A percentile compares a stretch with the other conserved stretches of the same genome.
phyloP scores from a whole-genome alignment of 176 grass and related monocot genomes.

The Bolboschoenus planiculmis region DNA sequence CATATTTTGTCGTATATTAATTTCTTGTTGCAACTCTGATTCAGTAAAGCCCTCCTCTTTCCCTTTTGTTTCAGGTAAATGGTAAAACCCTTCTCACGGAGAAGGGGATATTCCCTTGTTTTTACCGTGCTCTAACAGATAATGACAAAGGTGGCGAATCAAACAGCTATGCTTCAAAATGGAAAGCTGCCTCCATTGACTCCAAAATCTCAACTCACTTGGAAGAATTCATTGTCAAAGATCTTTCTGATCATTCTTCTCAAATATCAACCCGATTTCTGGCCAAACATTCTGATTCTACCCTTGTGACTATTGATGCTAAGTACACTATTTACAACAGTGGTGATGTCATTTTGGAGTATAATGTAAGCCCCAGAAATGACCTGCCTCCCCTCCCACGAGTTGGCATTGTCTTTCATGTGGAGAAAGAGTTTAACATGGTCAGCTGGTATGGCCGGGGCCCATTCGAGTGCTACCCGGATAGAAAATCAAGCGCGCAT shows the following conservation, averaged over 20 bases:
- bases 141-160: constrained; percentile 77
- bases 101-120: constrained; percentile 73
- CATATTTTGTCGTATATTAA: neutral
- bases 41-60: neutral
- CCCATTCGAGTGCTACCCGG: constrained; percentile 87
- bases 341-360: constrained; percentile 58
- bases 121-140: constrained; percentile 84
- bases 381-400: constrained; percentile 78
- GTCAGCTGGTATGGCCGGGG: constrained; percentile 67
- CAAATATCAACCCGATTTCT: constrained; percentile 64
- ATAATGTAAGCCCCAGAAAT: constrained; percentile 54
- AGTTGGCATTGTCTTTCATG: constrained; percentile 57
- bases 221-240: constrained; percentile 47
- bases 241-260: constrained; percentile 32
- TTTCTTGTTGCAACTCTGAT: neutral
- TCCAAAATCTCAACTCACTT: constrained; percentile 35
- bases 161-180: constrained; percentile 47
- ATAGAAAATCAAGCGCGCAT: constrained; percentile 68
- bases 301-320: constrained; percentile 37
- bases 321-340: constrained; percentile 47
- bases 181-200: constrained; percentile 57
- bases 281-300: constrained; percentile 13
- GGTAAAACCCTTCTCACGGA: constrained; percentile 44
- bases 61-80: constrained; percentile 37
- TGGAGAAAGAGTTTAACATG: constrained; percentile 42